A percentile compares a stretch with the other conserved stretches of the same genome.
Conservation (phyloP, 306 rosid species). For the Datisca glomerata region DNA sequence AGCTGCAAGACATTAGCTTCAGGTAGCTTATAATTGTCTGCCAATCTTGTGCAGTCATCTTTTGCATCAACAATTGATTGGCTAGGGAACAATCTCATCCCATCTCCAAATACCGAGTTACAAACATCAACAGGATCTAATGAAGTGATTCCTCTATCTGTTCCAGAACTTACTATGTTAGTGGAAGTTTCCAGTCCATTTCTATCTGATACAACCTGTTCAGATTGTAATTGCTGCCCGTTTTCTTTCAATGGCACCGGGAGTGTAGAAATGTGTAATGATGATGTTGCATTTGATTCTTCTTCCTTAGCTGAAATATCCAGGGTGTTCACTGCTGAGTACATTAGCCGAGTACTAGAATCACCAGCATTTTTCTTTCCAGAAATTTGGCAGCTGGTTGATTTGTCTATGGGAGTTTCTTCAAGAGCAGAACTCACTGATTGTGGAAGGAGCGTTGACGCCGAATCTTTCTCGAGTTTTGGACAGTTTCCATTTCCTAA, state of each 20-base stretch:
- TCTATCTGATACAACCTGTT: constrained; percentile 20
- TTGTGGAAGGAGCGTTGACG: constrained; percentile 12
- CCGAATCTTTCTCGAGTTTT: constrained; percentile 20
- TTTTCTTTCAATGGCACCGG: constrained; percentile 11
- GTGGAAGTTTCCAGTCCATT: constrained; percentile 20
- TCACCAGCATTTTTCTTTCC: constrained; percentile 4
- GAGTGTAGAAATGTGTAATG: constrained; percentile 7
- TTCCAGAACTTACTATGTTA: constrained; percentile 7
- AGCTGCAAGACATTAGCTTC: constrained; percentile 16
- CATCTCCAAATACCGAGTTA: constrained; percentile 16
- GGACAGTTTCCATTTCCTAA: constrained; percentile 13
- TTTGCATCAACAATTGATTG: constrained; percentile 12
- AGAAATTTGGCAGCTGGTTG: constrained; percentile 10
- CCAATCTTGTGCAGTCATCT: constrained; percentile 10
- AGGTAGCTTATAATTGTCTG: constrained; percentile 14
- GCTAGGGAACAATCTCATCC: constrained; percentile 8
- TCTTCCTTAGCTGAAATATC: constrained; percentile 12
- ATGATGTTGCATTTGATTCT: constrained; percentile 15
- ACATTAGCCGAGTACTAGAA: constrained; percentile 12
- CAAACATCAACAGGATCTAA: constrained; percentile 5
- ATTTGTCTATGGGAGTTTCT: constrained; percentile 15
- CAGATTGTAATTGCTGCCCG: constrained; percentile 14
- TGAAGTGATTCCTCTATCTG: constrained; percentile 14
- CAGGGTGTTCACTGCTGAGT: too few relatives aligned
- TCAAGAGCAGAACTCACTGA: constrained; percentile 8